Conservation (phyloP, 768 basidiomycete genomes). For the Galerina marginata region DNA sequence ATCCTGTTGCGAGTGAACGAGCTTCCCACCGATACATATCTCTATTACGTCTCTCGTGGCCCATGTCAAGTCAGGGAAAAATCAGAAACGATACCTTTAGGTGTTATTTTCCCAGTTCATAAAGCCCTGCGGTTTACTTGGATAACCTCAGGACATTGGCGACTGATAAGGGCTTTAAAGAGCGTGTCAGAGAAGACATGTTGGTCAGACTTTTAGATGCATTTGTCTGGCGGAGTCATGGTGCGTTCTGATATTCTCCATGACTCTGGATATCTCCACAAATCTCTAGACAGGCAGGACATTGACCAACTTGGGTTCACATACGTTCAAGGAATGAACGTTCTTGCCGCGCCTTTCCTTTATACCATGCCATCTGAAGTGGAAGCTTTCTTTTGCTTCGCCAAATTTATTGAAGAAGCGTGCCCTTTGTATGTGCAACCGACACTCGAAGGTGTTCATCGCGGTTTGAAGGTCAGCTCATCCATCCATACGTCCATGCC, state of each 20-base stretch:
- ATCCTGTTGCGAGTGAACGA: conserved; percentile 85
- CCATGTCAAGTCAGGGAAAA: conserved; percentile 88
- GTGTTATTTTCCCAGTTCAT: conserved; percentile 38
- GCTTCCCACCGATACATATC: conserved; percentile 74
- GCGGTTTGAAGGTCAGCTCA: conserved; percentile 79
- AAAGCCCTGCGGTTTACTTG: neutral
- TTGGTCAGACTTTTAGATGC: conserved; percentile 95
- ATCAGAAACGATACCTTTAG: conserved; percentile 97
- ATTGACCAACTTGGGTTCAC: conserved; percentile 85
- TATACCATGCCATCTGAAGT: conserved; percentile 97
- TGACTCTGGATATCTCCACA: neutral
- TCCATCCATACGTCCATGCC: conserved; percentile 19
- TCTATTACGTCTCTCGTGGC: conserved; percentile 80
- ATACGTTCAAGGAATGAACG: conserved; percentile 99
- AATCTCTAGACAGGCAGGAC: conserved; percentile 70
- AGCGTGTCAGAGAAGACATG: conserved; percentile 96
- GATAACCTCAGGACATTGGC: conserved; percentile 73
- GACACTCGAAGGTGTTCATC: conserved; percentile 93
- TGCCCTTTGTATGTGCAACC: conserved; percentile 98
- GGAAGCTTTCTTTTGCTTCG: conserved; percentile 98
- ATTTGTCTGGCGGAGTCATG: conserved; percentile 95
- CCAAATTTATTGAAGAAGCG: conserved; percentile 92
- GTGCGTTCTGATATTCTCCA: conserved; percentile 41
- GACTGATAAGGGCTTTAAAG: conserved; percentile 97
- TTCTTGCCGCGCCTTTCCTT: conserved; percentile 95